Evolutionary conservation across 805 yeast genomes (phyloP), one percentile per base, ranked within the genome.

Genomic region (Teunomyces barrocoloradensis): DNA sequence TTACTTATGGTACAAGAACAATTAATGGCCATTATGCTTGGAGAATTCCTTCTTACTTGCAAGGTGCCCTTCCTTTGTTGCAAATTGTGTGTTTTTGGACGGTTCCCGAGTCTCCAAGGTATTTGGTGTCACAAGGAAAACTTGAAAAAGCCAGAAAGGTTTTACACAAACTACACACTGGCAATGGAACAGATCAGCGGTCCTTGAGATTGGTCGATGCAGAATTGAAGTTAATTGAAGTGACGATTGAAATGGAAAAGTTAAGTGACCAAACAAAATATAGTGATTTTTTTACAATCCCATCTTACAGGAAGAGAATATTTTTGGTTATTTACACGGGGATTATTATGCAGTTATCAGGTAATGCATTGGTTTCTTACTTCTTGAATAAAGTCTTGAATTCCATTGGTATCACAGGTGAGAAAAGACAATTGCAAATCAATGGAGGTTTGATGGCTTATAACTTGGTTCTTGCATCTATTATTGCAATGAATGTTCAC

Each of bases 21-120:
- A 50, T 68, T 13, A 46, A 41, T 6, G 53, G 39, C 39, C 57
- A 64, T 33, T 72, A 74, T 69, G 64, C 74, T 23, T 80, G 84
- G 84, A 76, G 80, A 63, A 65, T 80, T 46, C 85, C 85, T 34
- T 69, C 81, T 10, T 69, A 69, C 43, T 49, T 80, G 36, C 85
- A 81, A 61, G 79, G 75, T 36, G 56, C 68, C 13, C 64, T 75
- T 52, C 82, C 85, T 2, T 20, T 71, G 2, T 13, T 74, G 20
- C 81, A 77, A 55, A 18, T 68, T 7, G 2, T 51, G 2, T 56
- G 69, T 23, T 49, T 74, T 39, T 71, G 61, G 63, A 52, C 45
- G 30, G 66, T 75, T 45, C 83, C 83, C 18, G 72, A 66, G 49
- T 60, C 69, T 18, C 71, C 71, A 36, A 53, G 70, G 47, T 66